A percentile compares a stretch with the other conserved stretches of the same genome.
Evolutionary conservation across 805 yeast genomes (phyloP).

Genomic region (Metschnikowia santaceciliae): DNA sequence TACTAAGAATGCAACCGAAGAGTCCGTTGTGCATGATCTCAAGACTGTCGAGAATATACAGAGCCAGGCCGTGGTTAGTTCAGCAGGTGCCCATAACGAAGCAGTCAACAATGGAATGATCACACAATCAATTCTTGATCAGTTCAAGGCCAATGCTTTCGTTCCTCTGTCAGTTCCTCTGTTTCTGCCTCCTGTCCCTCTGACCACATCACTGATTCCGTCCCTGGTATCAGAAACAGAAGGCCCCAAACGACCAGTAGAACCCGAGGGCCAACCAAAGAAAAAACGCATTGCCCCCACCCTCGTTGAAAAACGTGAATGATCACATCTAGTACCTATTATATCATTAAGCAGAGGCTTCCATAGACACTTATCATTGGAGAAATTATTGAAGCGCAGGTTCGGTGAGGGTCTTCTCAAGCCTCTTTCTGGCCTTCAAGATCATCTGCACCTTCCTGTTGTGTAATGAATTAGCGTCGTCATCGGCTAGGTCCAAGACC

Average conservation of each 20-base stretch:
- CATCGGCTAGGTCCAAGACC: neutral
- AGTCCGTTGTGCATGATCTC: too few species aligned
- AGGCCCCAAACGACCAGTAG: neutral
- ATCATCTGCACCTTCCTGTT: slow-evolving; percentile 41
- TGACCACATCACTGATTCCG: too few species aligned
- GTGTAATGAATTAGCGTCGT: slow-evolving; percentile 12
- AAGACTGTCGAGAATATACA: neutral
- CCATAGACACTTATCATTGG: neutral
- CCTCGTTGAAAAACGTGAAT: slow-evolving; percentile 14
- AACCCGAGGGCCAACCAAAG: slow-evolving; percentile 14
- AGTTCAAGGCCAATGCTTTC: slow-evolving; percentile 11
- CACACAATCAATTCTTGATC: slow-evolving; percentile 8
- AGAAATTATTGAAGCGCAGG: neutral
- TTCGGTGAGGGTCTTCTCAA: slow-evolving; percentile 36
- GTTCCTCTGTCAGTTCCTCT: too few species aligned
- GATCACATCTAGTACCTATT: neutral
- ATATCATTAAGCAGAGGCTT: too few species aligned
- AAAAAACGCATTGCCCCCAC: slow-evolving; percentile 37
- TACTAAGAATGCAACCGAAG: too few species aligned
- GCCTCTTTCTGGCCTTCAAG: slow-evolving; percentile 41
- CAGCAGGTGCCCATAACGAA: neutral
- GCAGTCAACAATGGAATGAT: neutral
- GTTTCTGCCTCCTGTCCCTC: too few species aligned
- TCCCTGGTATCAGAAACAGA: neutral
- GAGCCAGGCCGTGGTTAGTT: neutral